These are phyloP conservation scores for Hemisphaericaspora xylofermentans DNA, from an alignment of 1,139 yeast species.

Conservation along the genomic window DNA sequence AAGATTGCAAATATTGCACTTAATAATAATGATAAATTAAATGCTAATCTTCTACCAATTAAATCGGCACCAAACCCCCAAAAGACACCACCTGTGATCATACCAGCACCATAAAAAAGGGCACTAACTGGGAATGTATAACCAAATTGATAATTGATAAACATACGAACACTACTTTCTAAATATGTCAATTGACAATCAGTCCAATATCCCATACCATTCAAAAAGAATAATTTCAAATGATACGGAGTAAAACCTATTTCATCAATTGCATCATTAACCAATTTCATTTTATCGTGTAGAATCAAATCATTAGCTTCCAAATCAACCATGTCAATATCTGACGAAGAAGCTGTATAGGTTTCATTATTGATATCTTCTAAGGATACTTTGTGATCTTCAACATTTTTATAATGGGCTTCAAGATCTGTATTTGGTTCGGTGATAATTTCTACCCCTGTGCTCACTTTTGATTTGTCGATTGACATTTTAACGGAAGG, in stretches of 20 bases:
- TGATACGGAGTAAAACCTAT: constrained; percentile 39
- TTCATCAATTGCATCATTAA: constrained; percentile 36
- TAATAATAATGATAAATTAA: constrained; percentile 51
- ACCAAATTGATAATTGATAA: constrained; percentile 44
- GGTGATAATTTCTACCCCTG: too few relatives aligned
- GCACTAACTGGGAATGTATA: constrained; percentile 31
- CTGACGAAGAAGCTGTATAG: constrained; percentile 13
- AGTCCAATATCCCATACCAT: constrained; percentile 65
- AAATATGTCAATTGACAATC: constrained; percentile 55
- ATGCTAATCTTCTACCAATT: constrained; percentile 57
- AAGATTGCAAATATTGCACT: constrained; percentile 53
- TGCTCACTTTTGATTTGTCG: too few relatives aligned
- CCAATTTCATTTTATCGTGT: constrained; percentile 26
- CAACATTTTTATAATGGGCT: not conserved
- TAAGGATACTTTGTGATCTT: not conserved
- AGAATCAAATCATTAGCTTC: constrained; percentile 27
- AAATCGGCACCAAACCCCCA: constrained; percentile 63
- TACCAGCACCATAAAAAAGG: constrained; percentile 38
- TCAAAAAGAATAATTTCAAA: constrained; percentile 39
- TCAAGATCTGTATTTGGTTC: not conserved
- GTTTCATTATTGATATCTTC: constrained; percentile 4
- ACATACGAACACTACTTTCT: constrained; percentile 37
- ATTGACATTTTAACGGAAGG: not conserved
- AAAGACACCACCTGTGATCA: constrained; percentile 54
- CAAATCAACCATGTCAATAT: constrained; percentile 24